Percentiles rank a stretch among this genome's conserved stretches.
phyloP scores from a whole-genome alignment of 2,329 filamentous ascomycete species.

The Grosmannia huntii region DNA sequence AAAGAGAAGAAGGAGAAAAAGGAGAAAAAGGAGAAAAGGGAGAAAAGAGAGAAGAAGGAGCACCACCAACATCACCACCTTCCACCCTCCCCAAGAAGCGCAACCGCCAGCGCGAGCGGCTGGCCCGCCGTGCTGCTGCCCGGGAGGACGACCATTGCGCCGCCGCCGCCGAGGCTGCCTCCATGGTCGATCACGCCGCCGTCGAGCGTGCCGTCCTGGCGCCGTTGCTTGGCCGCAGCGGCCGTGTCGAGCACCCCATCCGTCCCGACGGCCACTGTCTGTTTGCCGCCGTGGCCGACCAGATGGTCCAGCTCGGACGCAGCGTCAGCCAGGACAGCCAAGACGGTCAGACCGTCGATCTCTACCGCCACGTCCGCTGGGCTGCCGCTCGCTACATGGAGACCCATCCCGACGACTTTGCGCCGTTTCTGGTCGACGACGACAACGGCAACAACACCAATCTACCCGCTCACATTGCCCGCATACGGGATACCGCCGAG shows the following conservation, averaged over 20 bases:
- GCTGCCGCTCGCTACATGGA: slow-evolving; percentile 69
- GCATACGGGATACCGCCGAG: slow-evolving; percentile 77
- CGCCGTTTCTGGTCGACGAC: slow-evolving; percentile 42
- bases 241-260: slow-evolving; percentile 65
- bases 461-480: slow-evolving; percentile 56
- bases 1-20: slow-evolving; percentile 9
- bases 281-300: slow-evolving; percentile 83
- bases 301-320: slow-evolving; percentile 46
- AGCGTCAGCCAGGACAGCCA: slow-evolving; percentile 19
- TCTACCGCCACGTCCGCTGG: slow-evolving; percentile 37
- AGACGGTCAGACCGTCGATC: slow-evolving; percentile 5
- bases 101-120: slow-evolving; percentile 81
- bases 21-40: background rate
- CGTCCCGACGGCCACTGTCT: slow-evolving; percentile 88
- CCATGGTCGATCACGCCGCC: slow-evolving; percentile 59
- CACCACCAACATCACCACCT: slow-evolving; percentile 4
- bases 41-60: slow-evolving; percentile 7
- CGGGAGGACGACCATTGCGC: slow-evolving; percentile 54
- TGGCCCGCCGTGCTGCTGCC: slow-evolving; percentile 81
- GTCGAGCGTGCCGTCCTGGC: slow-evolving; percentile 61
- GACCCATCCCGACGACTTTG: slow-evolving; percentile 65
- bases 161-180: slow-evolving; percentile 63
- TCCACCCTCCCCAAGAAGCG: slow-evolving; percentile 48
- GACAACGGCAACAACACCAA: slow-evolving; percentile 28
- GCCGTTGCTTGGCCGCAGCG: slow-evolving; percentile 47